phyloP scores from a whole-genome alignment of 192 early-diverging fungal genomes.

The Kappamyces sp. region DNA sequence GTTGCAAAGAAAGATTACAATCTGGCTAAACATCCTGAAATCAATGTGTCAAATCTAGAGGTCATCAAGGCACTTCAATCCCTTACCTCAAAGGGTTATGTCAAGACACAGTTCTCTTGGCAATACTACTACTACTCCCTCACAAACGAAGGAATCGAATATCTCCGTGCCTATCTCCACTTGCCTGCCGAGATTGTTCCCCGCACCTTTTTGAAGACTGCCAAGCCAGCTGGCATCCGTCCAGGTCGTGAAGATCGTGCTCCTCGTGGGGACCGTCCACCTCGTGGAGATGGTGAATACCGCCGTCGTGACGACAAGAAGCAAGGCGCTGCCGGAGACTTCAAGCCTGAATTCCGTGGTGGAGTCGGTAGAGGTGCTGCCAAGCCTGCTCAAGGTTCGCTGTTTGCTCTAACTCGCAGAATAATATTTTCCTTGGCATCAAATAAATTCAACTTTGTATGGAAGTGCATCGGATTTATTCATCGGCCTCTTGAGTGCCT shows the following conservation, averaged over 20 bases:
- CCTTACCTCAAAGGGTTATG: slow-evolving; percentile 85
- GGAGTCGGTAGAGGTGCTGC: slow-evolving; percentile 77
- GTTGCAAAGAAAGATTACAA: slow-evolving; percentile 99
- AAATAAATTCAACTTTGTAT: slow-evolving; percentile 3
- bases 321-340: slow-evolving; percentile 79
- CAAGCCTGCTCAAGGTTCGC: slow-evolving; percentile 3
- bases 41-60: slow-evolving; percentile 96
- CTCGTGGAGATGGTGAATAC: slow-evolving; percentile 44
- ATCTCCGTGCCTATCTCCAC: slow-evolving; percentile 94
- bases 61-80: slow-evolving; percentile 99
- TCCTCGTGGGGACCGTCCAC: slow-evolving; percentile 53
- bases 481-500: neutral
- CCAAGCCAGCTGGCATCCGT: slow-evolving; percentile 66
- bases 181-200: slow-evolving; percentile 96
- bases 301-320: slow-evolving; percentile 92
- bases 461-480: slow-evolving; percentile 1
- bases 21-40: slow-evolving; percentile 87
- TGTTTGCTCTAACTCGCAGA: too few species aligned
- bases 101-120: slow-evolving; percentile 98
- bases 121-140: slow-evolving; percentile 99
- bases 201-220: slow-evolving; percentile 93
- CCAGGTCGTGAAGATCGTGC: slow-evolving; percentile 54
- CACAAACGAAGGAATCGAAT: slow-evolving; percentile 96
- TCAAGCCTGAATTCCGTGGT: slow-evolving; percentile 96
- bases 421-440: too few species aligned